A percentile compares a stretch with the other conserved stretches of the same genome.
Conservation (phyloP, 495 filamentous ascomycete genomes). For the Hypoxylon perforatum region DNA sequence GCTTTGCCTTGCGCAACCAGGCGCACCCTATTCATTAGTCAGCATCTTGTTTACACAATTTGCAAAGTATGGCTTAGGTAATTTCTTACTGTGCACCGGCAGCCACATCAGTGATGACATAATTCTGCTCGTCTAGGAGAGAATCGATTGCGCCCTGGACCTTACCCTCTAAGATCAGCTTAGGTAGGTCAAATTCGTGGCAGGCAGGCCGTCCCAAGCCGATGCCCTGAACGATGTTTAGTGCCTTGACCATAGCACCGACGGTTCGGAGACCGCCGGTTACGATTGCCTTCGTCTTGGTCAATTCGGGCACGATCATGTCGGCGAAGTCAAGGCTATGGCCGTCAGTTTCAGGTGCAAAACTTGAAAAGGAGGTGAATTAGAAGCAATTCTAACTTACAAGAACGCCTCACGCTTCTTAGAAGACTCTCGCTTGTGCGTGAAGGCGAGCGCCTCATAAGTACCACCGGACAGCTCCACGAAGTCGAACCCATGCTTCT, state of each 20-base stretch:
- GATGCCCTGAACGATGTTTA: slow-evolving; percentile 66
- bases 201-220: slow-evolving; percentile 64
- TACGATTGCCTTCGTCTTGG: slow-evolving; percentile 67
- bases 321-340: slow-evolving; percentile 68
- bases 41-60: not conserved
- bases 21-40: slow-evolving; percentile 47
- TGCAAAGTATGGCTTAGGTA: not conserved
- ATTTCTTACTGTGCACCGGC: slow-evolving; percentile 57
- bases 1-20: slow-evolving; percentile 63
- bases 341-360: not conserved
- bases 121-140: slow-evolving; percentile 59
- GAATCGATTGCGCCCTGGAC: slow-evolving; percentile 56
- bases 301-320: slow-evolving; percentile 64
- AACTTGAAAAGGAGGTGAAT: not conserved
- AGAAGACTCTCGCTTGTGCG: slow-evolving; percentile 64
- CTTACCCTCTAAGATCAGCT: slow-evolving; percentile 60
- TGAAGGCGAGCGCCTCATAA: slow-evolving; percentile 64
- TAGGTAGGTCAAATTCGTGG: slow-evolving; percentile 61
- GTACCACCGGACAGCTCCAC: slow-evolving; percentile 74
- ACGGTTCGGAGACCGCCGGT: slow-evolving; percentile 71
- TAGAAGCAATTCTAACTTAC: slow-evolving; percentile 14
- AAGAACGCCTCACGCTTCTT: slow-evolving; percentile 73
- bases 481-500: slow-evolving; percentile 68
- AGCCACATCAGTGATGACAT: slow-evolving; percentile 60
- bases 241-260: slow-evolving; percentile 68